Percentiles rank a stretch among this genome's conserved stretches.
Conservation (phyloP, 2,329 filamentous ascomycete genomes). For the Trichoderma breve region DNA sequence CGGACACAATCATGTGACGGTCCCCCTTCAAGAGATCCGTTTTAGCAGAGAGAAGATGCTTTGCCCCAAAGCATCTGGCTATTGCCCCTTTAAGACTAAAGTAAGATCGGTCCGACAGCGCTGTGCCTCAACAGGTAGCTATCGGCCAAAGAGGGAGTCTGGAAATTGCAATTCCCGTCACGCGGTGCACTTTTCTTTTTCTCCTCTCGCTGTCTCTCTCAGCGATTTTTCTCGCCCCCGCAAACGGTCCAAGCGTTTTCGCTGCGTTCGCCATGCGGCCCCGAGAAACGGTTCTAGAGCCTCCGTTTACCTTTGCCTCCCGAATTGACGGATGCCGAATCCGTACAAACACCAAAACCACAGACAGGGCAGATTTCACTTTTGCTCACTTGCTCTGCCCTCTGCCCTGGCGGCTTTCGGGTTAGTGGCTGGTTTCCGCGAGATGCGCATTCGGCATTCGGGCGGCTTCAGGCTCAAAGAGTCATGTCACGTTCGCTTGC, state of each 20-base stretch:
- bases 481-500: constrained; percentile 15
- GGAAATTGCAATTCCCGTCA: constrained; percentile 12
- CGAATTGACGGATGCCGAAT: constrained; percentile 15
- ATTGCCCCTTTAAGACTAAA: background rate
- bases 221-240: background rate
- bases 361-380: background rate
- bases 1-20: constrained; percentile 22
- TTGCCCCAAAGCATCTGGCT: background rate
- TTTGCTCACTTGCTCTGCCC: background rate
- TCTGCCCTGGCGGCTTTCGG: constrained; percentile 1
- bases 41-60: background rate
- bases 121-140: constrained; percentile 12
- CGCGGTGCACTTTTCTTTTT: constrained; percentile 8
- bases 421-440: background rate
- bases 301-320: constrained; percentile 9
- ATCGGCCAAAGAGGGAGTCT: background rate
- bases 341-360: background rate
- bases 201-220: background rate
- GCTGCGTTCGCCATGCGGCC: background rate
- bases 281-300: background rate
- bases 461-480: background rate
- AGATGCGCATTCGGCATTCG: background rate
- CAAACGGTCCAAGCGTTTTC: constrained; percentile 12
- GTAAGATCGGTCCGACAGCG: background rate
- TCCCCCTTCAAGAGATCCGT: constrained; percentile 19